Conservation (phyloP, 1,284 basidiomycete genomes). For the Ceratobasidium sp. region DNA sequence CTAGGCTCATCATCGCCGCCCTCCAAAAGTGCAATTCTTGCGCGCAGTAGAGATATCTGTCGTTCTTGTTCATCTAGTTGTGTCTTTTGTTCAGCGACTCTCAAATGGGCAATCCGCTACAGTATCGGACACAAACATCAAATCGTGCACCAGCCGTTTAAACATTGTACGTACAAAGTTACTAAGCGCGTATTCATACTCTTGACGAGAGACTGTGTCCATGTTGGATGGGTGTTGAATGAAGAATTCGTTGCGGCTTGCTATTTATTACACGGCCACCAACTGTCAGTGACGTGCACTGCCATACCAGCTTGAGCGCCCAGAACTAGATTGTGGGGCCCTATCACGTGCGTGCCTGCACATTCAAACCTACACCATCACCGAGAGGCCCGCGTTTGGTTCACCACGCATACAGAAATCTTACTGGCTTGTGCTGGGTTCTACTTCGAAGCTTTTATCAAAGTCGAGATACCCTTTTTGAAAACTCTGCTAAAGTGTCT, state of each 20-base stretch:
- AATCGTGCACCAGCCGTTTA: not conserved
- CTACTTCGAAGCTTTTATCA: no score
- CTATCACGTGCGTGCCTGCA: not conserved
- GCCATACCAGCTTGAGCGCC: slow-evolving; percentile 27
- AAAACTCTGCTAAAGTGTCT: no score
- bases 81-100: slow-evolving; percentile 75
- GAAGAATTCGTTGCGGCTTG: not conserved
- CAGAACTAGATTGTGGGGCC: not conserved
- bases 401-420: no score
- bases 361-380: not conserved
- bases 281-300: slow-evolving; percentile 5
- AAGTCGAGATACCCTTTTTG: no score
- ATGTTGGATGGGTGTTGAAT: slow-evolving; percentile 8
- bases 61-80: slow-evolving; percentile 81
- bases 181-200: slow-evolving; percentile 64
- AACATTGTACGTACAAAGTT: slow-evolving; percentile 65
- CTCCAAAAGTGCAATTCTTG: slow-evolving; percentile 72
- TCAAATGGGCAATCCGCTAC: slow-evolving; percentile 84
- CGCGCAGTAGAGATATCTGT: slow-evolving; percentile 71
- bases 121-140: slow-evolving; percentile 35
- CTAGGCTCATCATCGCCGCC: slow-evolving; percentile 56
- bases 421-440: no score
- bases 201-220: slow-evolving; percentile 29
- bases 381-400: no score
- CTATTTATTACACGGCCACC: not conserved